Evolutionary conservation across 352 stramenopile genomes (phyloP), one percentile per base, ranked within the genome.

Genomic region (Phytophthora macrochlamydospora): DNA sequence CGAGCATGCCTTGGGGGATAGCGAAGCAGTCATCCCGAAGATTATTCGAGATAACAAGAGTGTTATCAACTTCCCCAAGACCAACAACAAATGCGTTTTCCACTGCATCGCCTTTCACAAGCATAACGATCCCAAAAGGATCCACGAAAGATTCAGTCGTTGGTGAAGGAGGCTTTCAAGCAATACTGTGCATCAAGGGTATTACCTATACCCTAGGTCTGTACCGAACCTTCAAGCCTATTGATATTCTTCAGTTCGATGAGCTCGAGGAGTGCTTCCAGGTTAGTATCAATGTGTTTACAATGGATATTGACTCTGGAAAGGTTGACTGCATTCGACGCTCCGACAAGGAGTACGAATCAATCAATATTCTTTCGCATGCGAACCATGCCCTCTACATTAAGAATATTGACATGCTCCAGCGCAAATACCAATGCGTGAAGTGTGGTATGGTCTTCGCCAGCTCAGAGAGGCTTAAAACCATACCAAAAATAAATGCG

Each of bases 1-100:
- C 30, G 46, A 65, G 40, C 61, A 75, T 38, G 53, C 45, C 7
- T 14, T 75, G 1, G 57, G 67, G 6, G 61, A 69, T 57, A 64
- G 28, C 30, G 57, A 64, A 37, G 51, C 51, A 38, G 51, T 57
- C 14, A 56, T 56, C 14, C 50, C 50, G 18, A 2, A 46, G 32
- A 46, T 56, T 45, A 56, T 56, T 24, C 51, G 51, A 3, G 51
- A 61, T 11, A 45, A 61, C 32, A 44, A 53, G 18, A 8, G 38
- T 38, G 43, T 61, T 30, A 53, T 61, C 43, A 53, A 61, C 43
- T 61, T 61, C 18, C 43, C 43, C 4, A 61, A 61, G 55, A 61
- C 55, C 4, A 61, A 61, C 43, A 53, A 46, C 55, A 51, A 64
- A 12, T 51, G 46, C 8, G 55, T 61, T 1, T 61, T 61, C 11